A percentile compares a stretch with the other conserved stretches of the same genome.
Conservation (phyloP, 345 rosid genomes). For the Citrus glauca region DNA sequence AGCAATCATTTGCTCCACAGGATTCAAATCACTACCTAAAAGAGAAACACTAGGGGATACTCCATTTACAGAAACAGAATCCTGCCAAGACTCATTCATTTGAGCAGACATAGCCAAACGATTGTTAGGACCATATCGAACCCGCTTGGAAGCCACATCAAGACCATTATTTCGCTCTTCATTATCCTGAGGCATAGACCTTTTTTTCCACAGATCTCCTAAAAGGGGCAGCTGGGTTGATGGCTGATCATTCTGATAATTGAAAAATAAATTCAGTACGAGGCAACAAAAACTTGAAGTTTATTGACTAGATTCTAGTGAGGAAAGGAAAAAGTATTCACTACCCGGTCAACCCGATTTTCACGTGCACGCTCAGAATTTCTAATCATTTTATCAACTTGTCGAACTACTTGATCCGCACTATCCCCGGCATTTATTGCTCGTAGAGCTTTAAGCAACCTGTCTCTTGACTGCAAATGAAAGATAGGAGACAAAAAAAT, state of each 20-base stretch:
- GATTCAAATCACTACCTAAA: conserved; percentile 65
- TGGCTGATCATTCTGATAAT: conserved; percentile 68
- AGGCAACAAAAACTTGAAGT: conserved; percentile 3
- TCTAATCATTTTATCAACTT: conserved; percentile 80
- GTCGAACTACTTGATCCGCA: conserved; percentile 92
- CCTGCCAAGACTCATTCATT: conserved; percentile 47
- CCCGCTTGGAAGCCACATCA: conserved; percentile 60
- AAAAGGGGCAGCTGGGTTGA: conserved; percentile 44
- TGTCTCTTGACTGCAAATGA: conserved; percentile 75
- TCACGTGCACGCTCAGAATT: conserved; percentile 89
- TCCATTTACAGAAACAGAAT: conserved; percentile 56
- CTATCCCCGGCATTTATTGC: conserved; percentile 94
- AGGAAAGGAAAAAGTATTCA: neutral
- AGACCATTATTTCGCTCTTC: conserved; percentile 55
- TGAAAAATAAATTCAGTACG: conserved; percentile 18
- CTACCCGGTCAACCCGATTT: conserved; percentile 64
- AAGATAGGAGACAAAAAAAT: conserved; percentile 5
- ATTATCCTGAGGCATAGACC: conserved; percentile 56
- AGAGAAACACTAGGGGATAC: conserved; percentile 36
- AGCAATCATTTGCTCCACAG: conserved; percentile 95
- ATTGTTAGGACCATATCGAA: conserved; percentile 40
- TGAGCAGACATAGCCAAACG: conserved; percentile 36
- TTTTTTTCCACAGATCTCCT: conserved; percentile 66
- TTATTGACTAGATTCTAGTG: neutral
- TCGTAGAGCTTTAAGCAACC: conserved; percentile 69